phyloP scores from a whole-genome alignment of 257 asterid species.

The Paraleonurus japonicus region DNA sequence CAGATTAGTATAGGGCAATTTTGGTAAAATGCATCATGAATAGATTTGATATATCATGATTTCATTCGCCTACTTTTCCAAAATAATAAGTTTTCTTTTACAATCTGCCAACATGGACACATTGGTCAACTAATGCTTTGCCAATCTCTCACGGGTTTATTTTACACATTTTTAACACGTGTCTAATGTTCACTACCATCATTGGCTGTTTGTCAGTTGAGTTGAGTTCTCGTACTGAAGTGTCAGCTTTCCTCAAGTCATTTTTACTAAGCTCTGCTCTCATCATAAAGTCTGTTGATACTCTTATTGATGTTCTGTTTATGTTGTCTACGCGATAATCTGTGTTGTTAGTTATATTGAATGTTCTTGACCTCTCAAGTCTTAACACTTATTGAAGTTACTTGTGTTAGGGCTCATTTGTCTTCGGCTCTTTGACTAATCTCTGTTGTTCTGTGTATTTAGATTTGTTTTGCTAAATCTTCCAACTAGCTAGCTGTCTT shows the following conservation, averaged over 20 bases:
- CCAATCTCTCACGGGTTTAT: background rate
- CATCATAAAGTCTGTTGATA: background rate
- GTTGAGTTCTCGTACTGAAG: background rate
- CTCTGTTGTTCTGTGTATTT: background rate
- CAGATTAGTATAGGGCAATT: no score
- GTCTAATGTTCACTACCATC: no score
- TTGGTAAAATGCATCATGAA: no score
- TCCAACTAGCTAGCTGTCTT: background rate
- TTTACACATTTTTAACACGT: background rate
- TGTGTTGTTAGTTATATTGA: background rate
- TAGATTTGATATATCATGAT: no score
- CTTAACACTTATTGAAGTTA: background rate
- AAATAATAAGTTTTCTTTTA: no score
- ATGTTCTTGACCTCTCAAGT: background rate
- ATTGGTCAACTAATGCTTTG: background rate
- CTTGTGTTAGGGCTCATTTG: background rate
- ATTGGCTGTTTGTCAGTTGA: no score
- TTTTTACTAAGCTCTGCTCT: background rate
- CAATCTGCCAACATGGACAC: background rate
- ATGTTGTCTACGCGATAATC: background rate
- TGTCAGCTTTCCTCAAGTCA: background rate
- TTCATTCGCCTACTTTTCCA: no score
- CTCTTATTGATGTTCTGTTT: background rate
- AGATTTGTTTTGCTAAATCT: background rate
- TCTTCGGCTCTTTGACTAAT: background rate